Evolutionary conservation across 73 alveolate genomes (phyloP).

Genomic region (Stentor roeselii): DNA sequence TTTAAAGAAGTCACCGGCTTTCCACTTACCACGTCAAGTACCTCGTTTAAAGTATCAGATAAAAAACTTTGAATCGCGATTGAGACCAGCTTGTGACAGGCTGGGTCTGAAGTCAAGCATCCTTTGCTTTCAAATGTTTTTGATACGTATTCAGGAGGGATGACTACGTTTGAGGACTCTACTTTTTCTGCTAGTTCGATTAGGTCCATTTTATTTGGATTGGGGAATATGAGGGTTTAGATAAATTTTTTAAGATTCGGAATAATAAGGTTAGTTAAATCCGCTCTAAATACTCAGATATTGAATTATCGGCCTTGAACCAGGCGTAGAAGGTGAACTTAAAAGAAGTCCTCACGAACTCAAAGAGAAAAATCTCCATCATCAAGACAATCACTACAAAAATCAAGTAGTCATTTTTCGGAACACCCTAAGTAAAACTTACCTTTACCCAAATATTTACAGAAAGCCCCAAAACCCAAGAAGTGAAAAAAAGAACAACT

Average conservation of each 20-base stretch:
- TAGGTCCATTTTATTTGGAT: slow-evolving; percentile 5
- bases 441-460: not conserved
- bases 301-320: not conserved
- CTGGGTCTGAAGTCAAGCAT: not conserved
- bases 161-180: not conserved
- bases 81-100: not conserved
- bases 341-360: not conserved
- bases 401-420: not conserved
- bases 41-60: slow-evolving; percentile 13
- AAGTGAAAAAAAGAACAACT: not conserved
- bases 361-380: not conserved
- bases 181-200: not conserved
- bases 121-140: slow-evolving; percentile 12
- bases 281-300: too few relatives aligned
- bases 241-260: too few relatives aligned
- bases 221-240: too few relatives aligned
- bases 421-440: not conserved
- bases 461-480: not conserved
- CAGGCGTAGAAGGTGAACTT: not conserved
- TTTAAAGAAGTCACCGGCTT: slow-evolving; percentile 9
- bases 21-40: not conserved
- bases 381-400: not conserved
- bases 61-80: not conserved
- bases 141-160: slow-evolving; percentile 21
- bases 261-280: too few relatives aligned